Base-by-base conservation (phyloP, 352 stramenopile species). In the Globisporangium carolinianum region DNA sequence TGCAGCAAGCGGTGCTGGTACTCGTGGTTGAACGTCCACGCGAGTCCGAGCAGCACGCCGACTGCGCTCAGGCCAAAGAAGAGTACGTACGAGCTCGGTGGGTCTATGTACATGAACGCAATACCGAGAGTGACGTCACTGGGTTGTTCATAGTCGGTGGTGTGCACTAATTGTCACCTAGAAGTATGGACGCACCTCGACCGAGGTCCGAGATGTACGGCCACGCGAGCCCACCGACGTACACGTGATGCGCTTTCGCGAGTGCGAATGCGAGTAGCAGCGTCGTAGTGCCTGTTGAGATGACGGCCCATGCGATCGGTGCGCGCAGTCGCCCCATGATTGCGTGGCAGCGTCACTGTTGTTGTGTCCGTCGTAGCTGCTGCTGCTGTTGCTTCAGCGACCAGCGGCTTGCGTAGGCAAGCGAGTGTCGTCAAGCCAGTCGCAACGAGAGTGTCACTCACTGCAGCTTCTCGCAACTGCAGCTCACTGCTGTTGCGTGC, bases 21-120 rank as follows among this genome's bases (percentile, higher is more conserved):
- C 50, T 76, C 63, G 64, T 73, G 71, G 65, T 88, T 88, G 63
- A 88, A 77, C 53, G 63, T 69, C 72, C 75, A 85, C 53, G 66
- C 71, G 56, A 76, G 57, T n/a, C 68, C 69, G 12, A 85, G 50
- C 36, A 85, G 53, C 54, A 85, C 60, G 14, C 70, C 71, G 39
- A 80, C 67, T 39, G 68, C 37, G 17, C 75, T 83, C 47, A 85
- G 67, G 0, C 72, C 71, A 49, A 81, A 73, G 53, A 75, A 71
- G 38, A 85, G 70, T 7, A 85, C 71, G 47, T 75, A 73, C n/a
- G 75, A 78, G 17, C 66, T 66, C 0, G 72, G 75, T 6, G 66
- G 67, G 47, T 85, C 75, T 85, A 52, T 32, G 38, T 9, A 47
- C 4, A 24, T 47, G 38, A 12, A 57, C 38, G 51, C 7, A 24